A percentile compares a stretch with the other conserved stretches of the same genome.
Evolutionary conservation across 2,329 filamentous ascomycete genomes (phyloP).

Genomic region (Nemania serpens): DNA sequence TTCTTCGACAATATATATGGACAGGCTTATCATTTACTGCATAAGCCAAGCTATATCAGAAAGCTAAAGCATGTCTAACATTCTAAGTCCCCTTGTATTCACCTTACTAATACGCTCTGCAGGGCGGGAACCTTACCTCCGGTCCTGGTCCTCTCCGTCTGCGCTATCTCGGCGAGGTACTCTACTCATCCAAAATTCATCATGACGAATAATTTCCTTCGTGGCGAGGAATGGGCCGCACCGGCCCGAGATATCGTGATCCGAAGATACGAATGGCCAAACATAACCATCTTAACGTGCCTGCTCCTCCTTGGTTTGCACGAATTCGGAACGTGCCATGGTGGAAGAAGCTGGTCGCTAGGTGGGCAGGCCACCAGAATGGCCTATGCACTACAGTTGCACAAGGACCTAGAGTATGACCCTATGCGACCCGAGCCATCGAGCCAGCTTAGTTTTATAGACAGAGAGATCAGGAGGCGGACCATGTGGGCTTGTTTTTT

Average conservation of each 20-base stretch:
- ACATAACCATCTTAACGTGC: slow-evolving; percentile 93
- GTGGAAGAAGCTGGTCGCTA: slow-evolving; percentile 92
- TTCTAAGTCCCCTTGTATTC: slow-evolving; percentile 22
- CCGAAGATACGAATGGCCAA: slow-evolving; percentile 89
- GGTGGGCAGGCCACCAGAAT: slow-evolving; percentile 94
- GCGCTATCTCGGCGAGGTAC: slow-evolving; percentile 93
- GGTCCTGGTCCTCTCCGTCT: slow-evolving; percentile 90
- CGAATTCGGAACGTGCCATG: slow-evolving; percentile 96
- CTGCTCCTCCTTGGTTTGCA: slow-evolving; percentile 87
- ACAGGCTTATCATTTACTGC: slow-evolving; percentile 89
- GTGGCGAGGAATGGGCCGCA: slow-evolving; percentile 89
- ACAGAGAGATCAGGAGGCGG: slow-evolving; percentile 87
- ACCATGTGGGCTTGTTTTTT: slow-evolving; percentile 99
- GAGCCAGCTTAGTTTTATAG: slow-evolving; percentile 80
- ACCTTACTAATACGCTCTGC: slow-evolving; percentile 32
- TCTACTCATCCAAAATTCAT: slow-evolving; percentile 83
- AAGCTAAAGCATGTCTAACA: slow-evolving; percentile 66
- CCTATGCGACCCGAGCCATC: slow-evolving; percentile 67
- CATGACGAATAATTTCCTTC: slow-evolving; percentile 77
- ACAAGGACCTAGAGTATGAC: slow-evolving; percentile 87
- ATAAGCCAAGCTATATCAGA: slow-evolving; percentile 97
- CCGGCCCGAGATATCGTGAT: slow-evolving; percentile 86
- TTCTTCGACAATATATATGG: slow-evolving; percentile 97
- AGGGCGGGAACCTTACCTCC: slow-evolving; percentile 82
- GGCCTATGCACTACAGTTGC: slow-evolving; percentile 93